Evolutionary conservation across 2,329 filamentous ascomycete genomes (phyloP).

Genomic region (Domatiomyces globalis): DNA sequence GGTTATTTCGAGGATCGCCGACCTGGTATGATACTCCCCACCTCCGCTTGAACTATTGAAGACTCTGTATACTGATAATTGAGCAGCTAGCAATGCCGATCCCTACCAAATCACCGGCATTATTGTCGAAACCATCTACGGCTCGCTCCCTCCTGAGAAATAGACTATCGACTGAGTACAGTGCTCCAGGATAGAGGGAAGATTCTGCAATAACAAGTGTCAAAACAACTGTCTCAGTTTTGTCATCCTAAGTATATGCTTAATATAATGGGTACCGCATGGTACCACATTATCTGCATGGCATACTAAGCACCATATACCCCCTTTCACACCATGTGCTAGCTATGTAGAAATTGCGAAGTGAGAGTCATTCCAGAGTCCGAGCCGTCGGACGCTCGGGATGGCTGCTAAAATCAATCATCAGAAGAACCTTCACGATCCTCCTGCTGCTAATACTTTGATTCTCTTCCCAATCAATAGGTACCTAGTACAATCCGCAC

Average conservation of each 20-base stretch:
- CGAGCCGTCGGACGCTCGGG: not conserved
- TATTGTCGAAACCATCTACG: conserved; percentile 53
- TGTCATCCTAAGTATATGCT: not conserved
- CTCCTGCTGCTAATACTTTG: too few relatives aligned
- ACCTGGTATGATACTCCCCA: conserved; percentile 33
- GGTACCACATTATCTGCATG: not conserved
- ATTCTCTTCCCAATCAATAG: not conserved
- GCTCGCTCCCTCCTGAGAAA: conserved; percentile 16
- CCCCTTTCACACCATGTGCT: not conserved
- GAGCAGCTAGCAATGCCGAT: conserved; percentile 60
- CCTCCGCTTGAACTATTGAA: not conserved
- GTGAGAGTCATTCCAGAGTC: not conserved
- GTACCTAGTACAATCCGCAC: too few relatives aligned
- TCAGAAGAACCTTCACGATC: not conserved
- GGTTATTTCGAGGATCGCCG: conserved; percentile 86
- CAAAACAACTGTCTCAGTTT: not conserved
- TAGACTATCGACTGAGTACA: conserved; percentile 1
- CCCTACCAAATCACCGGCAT: conserved; percentile 75
- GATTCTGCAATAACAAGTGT: not conserved
- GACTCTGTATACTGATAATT: conserved; percentile 2
- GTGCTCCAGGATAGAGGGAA: not conserved
- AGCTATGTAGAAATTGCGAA: not conserved
- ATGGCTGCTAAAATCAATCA: not conserved
- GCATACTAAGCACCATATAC: not conserved
- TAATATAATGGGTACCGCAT: not conserved